Conservation (phyloP, 2,329 filamentous ascomycete species). For the Hypoxylon sp. region DNA sequence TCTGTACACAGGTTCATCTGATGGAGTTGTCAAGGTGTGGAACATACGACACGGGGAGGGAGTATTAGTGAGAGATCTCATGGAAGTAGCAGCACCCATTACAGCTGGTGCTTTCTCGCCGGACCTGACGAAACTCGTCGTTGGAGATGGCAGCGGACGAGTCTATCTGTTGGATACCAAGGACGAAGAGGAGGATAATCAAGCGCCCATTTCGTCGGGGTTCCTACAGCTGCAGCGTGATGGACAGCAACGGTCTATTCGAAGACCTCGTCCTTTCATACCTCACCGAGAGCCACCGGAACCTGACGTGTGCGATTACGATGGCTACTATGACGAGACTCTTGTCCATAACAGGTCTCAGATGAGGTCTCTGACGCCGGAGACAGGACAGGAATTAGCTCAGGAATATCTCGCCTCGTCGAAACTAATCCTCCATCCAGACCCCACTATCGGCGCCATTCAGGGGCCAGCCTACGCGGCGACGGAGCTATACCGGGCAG, state of each 20-base stretch:
- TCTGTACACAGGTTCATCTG: slow-evolving; percentile 73
- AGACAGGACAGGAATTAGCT: slow-evolving; percentile 47
- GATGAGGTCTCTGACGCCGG: slow-evolving; percentile 20
- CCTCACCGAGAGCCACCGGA: slow-evolving; percentile 63
- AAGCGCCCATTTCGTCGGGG: slow-evolving; percentile 39
- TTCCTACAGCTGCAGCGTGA: slow-evolving; percentile 54
- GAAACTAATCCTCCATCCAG: slow-evolving; percentile 57
- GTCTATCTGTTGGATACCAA: slow-evolving; percentile 67
- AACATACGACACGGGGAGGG: slow-evolving; percentile 62
- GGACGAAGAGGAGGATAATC: slow-evolving; percentile 52
- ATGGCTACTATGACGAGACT: background rate
- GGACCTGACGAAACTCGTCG: slow-evolving; percentile 64
- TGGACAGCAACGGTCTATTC: slow-evolving; percentile 51
- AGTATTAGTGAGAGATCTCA: slow-evolving; percentile 63
- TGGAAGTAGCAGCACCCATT: slow-evolving; percentile 67
- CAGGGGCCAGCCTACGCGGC: slow-evolving; percentile 65
- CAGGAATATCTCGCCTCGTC: slow-evolving; percentile 53
- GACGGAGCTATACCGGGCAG: slow-evolving; percentile 59
- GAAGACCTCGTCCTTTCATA: slow-evolving; percentile 61
- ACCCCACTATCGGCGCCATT: slow-evolving; percentile 65
- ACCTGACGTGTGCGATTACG: slow-evolving; percentile 45
- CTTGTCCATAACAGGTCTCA: background rate
- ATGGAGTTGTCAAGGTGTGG: slow-evolving; percentile 73
- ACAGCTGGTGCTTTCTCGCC: slow-evolving; percentile 70
- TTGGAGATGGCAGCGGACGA: slow-evolving; percentile 72